Base-by-base conservation (phyloP, 768 basidiomycete species). In the Mycena floridula region DNA sequence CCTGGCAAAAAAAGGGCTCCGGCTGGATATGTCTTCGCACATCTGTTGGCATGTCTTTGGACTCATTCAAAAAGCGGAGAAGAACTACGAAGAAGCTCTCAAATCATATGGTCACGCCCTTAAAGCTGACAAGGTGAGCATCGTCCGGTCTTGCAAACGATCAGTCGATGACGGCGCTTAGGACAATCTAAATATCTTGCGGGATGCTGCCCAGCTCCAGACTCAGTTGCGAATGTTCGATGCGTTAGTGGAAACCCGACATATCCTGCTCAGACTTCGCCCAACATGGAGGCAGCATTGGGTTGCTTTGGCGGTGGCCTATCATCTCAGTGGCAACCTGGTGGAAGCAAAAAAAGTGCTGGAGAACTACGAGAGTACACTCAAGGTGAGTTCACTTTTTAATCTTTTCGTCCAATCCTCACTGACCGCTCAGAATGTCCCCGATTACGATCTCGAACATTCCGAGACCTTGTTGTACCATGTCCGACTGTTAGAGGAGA, bases 41-140 rank as follows among this genome's bases (percentile, higher is more conserved):
- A 97, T 99, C 59, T 86, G 85, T 59, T 98, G 96, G 94, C 96
- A 99, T 64, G 95, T 98, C 51, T 88, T 91, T 60, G 96, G 92
- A 22, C 84, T 99, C 56, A 81, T 96, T 18, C 88, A 93, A 61
- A 91, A 95, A 62, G 85, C 85, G 7, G 89, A 96, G 61, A 93
- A 88, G 64, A 91, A 95, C 58, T 97, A 91, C 55, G 89, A 90
- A 52, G 92, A 94, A 56, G 93, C 96, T 1, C 73, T 91, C 55
- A 89, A 92, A 56, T 93, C 92, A 21, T 98, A 97, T 63, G 80
- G 76, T 2, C 87, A 90, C 67, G 95, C 94, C 2, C 68, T 94
- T 51, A 76, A 77, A 48, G 89, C 88, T 56, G 96, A 98, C 68
- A 85, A 85, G 69, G 94, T 95, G 55, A 53, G 76, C 37, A 25